Evolutionary conservation across 148 eudicot genomes (phyloP).

Genomic region (Vaccinium darrowii): DNA sequence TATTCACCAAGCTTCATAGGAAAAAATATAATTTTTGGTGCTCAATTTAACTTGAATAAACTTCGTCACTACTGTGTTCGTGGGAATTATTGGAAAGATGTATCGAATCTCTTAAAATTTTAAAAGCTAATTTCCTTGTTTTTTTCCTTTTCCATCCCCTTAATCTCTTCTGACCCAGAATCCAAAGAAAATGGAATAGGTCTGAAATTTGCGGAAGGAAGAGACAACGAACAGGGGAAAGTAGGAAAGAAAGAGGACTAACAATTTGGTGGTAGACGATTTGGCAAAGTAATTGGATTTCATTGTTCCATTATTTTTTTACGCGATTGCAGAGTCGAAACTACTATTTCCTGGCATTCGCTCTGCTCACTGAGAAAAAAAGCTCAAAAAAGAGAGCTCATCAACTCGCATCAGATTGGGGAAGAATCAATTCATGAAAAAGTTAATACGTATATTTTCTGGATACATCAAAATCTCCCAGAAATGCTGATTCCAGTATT

Average conservation of each 20-base stretch:
- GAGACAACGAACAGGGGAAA: not conserved
- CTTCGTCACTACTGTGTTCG: not conserved
- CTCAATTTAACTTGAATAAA: not conserved
- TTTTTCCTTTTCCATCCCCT: not conserved
- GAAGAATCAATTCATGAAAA: not conserved
- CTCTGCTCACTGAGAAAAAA: no score
- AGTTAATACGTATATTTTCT: not conserved
- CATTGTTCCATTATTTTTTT: no score
- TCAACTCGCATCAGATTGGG: no score
- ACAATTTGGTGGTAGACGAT: not conserved
- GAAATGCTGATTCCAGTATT: not conserved
- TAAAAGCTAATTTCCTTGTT: no score
- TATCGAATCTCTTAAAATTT: no score
- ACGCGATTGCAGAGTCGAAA: no score
- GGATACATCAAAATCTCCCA: not conserved
- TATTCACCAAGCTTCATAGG: not conserved
- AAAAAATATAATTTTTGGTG: not conserved
- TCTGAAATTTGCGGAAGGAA: not conserved
- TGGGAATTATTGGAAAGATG: not conserved
- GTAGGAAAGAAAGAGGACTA: not conserved
- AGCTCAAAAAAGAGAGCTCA: no score
- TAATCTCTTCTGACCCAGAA: not conserved
- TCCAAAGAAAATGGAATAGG: not conserved
- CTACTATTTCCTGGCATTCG: no score
- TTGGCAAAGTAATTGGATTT: not conserved